Conservation (phyloP, 2,329 filamentous ascomycete species). For the Calonectria hawksworthii region DNA sequence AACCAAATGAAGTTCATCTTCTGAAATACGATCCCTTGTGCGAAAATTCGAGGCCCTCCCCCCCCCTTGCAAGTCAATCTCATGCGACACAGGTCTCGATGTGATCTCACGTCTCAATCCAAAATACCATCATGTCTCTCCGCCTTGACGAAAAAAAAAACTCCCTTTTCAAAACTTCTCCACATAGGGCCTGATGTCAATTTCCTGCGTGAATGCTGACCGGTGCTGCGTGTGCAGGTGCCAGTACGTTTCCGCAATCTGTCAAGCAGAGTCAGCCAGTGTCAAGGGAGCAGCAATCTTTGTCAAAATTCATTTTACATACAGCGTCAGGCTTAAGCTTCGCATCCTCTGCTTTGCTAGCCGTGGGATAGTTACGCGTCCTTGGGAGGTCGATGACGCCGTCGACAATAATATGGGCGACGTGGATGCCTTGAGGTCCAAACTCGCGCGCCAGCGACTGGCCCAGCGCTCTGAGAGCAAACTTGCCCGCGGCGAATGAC, state of each 20-base stretch:
- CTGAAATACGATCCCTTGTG: neutral
- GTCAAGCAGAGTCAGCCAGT: slow-evolving; percentile 23
- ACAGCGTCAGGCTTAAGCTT: slow-evolving; percentile 84
- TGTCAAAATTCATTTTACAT: slow-evolving; percentile 52
- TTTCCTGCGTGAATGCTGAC: slow-evolving; percentile 84
- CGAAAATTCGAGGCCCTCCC: neutral
- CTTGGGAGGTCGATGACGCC: slow-evolving; percentile 86
- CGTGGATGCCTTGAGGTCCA: slow-evolving; percentile 85
- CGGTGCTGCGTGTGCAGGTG: slow-evolving; percentile 84
- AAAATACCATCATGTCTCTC: neutral
- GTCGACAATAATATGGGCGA: slow-evolving; percentile 86
- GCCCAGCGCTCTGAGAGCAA: slow-evolving; percentile 79
- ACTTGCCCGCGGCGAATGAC: slow-evolving; percentile 84
- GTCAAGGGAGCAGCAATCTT: neutral
- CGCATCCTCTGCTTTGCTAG: slow-evolving; percentile 63
- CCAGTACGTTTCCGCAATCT: slow-evolving; percentile 93
- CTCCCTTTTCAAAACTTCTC: slow-evolving; percentile 80
- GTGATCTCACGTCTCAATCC: neutral
- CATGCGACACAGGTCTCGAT: neutral
- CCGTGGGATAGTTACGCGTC: slow-evolving; percentile 67
- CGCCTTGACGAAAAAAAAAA: neutral
- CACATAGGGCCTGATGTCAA: slow-evolving; percentile 84
- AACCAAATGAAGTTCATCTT: slow-evolving; percentile 1
- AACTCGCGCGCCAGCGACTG: slow-evolving; percentile 88
- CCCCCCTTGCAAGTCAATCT: neutral